Base-by-base conservation (phyloP, 345 rosid species). In the Citrus glauca region DNA sequence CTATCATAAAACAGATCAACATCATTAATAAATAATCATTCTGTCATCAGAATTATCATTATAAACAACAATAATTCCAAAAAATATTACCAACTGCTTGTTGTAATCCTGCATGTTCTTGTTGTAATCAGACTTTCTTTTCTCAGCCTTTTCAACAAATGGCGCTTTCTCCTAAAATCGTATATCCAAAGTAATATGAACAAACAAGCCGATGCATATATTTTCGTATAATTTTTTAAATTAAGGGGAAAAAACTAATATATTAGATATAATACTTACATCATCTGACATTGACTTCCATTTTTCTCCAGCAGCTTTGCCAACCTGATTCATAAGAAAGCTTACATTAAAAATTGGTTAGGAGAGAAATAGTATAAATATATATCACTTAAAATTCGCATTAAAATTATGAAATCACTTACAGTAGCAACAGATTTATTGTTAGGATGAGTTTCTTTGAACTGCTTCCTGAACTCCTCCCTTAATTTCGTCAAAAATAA, bases 361-460 rank as follows among this genome's bases (percentile, higher is more conserved):
- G 17, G 50, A 45, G 17, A 45, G 50, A 13, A 45, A 13, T 45
- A 13, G 4, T 13, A 45, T 13, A 13, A 45, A 45, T 45, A 45
- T 45, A 45, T 13, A 45, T 13, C 17, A 45, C 50, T 45, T 45
- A 45, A 45, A 45, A 45, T 45, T 45, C 17, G 17, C 50, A 45
- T 45, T 45, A 35, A 33, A 20, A 16, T 25, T 20, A 30, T 0
- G 11, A 6, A 3, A 42, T 0, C 69, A 84, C 91, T 83, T 77
- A 94, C 93, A 63, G 83, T 88, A 72, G 97, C 91, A 16, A 95
- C 98, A 53, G 98, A 93, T 80, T 88, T 95, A 86, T 93, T 93
- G 60, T 95, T 45, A 45, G 50, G 50, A 45, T 45, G 50, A 45
- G 50, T 17, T 45, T 45, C 50, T 45, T 45, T 45, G 76, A 72